Percentiles rank a stretch among this genome's conserved stretches.
phyloP scores from a whole-genome alignment of 495 filamentous ascomycete species.

The Penicillium riverlandense region DNA sequence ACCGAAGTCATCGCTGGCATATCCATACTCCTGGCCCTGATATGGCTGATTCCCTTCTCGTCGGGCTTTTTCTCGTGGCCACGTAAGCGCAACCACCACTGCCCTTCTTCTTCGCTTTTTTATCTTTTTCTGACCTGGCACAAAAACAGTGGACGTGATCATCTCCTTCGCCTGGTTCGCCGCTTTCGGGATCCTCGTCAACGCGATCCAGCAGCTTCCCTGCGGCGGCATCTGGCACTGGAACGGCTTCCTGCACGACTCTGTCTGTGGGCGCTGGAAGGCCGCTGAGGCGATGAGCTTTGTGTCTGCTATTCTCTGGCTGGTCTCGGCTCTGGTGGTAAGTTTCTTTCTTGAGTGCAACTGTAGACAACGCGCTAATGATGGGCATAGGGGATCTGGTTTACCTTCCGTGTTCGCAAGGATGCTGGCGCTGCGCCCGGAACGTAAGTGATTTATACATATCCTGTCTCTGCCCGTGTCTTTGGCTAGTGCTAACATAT shows the following conservation, averaged over 20 bases:
- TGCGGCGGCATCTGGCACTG: constrained; percentile 53
- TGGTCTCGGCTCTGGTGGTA: constrained; percentile 49
- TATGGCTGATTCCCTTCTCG: constrained; percentile 51
- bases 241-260: constrained; percentile 26
- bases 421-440: constrained; percentile 2
- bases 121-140: constrained; percentile 1
- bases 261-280: constrained; percentile 54
- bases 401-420: constrained; percentile 28
- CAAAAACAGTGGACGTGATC: constrained; percentile 43
- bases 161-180: constrained; percentile 58
- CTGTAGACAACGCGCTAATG: not conserved
- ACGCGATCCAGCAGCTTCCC: constrained; percentile 37
- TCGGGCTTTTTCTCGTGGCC: constrained; percentile 37
- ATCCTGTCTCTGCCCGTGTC: not conserved
- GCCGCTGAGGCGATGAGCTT: constrained; percentile 61
- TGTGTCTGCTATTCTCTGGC: constrained; percentile 60
- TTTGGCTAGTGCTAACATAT: constrained; percentile 3
- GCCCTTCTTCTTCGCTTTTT: not conserved
- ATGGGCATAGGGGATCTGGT: constrained; percentile 30
- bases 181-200: constrained; percentile 55
- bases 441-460: constrained; percentile 2
- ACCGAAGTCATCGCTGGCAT: constrained; percentile 51
- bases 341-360: constrained; percentile 1
- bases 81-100: constrained; percentile 17
- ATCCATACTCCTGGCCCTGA: constrained; percentile 41